Evolutionary conservation across 345 rosid species (phyloP).

Genomic region (Eucalyptus shirleyi): DNA sequence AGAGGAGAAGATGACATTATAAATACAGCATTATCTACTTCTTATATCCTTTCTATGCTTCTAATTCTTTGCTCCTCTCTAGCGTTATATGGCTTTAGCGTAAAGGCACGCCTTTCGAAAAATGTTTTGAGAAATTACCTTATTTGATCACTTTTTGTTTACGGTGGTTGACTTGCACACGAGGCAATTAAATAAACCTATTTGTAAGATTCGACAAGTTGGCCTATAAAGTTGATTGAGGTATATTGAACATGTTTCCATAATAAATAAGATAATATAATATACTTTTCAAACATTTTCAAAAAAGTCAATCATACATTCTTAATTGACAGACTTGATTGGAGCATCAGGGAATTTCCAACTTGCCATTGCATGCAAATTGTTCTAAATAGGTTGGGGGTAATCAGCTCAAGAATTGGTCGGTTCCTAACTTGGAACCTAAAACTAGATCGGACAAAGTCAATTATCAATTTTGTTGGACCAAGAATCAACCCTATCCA

Average conservation of each 20-base stretch:
- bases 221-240: not conserved
- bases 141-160: not conserved
- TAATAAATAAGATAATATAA: not conserved
- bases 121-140: not conserved
- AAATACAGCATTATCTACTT: not conserved
- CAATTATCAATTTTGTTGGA: not conserved
- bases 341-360: fast-evolving
- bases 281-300: not conserved
- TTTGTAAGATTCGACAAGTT: not conserved
- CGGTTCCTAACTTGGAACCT: fast-evolving
- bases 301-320: not conserved
- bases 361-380: fast-evolving
- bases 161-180: not conserved
- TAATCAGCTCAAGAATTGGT: fast-evolving
- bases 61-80: not conserved
- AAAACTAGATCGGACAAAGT: fast-evolving
- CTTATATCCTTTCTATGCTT: not conserved
- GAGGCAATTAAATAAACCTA: not conserved
- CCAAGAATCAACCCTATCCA: not conserved
- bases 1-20: not conserved
- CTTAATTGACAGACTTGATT: fast-evolving
- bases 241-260: not conserved
- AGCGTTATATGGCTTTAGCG: not conserved
- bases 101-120: not conserved
- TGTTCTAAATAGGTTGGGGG: fast-evolving